Percentiles rank a stretch among this genome's conserved stretches.
phyloP scores from a whole-genome alignment of 139 green algal species.

The Microglena sp. region DNA sequence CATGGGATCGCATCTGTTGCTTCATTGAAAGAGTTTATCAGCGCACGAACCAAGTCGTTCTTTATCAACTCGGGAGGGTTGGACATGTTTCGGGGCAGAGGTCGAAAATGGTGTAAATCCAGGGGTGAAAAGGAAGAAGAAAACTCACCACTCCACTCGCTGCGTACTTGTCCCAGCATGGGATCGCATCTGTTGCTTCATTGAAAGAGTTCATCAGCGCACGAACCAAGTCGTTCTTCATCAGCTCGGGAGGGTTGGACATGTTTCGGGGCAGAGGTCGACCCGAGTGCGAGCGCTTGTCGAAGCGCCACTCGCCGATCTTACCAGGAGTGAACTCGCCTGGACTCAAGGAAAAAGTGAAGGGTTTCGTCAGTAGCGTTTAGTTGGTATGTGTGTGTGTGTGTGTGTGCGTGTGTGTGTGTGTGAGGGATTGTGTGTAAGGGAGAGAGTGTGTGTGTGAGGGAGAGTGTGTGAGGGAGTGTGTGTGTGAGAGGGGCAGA shows the following conservation, averaged over 20 bases:
- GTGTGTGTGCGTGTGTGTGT: too few relatives aligned
- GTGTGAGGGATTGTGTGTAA: too few relatives aligned
- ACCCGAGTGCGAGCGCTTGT: slow-evolving; percentile 79
- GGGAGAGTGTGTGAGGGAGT: too few relatives aligned
- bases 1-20: slow-evolving; percentile 50
- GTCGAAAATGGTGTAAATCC: too few relatives aligned
- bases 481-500: too few relatives aligned
- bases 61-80: slow-evolving; percentile 57
- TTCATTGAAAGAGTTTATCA: slow-evolving; percentile 56
- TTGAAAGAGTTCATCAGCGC: slow-evolving; percentile 50
- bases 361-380: too few relatives aligned
- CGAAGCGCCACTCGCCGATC: slow-evolving; percentile 85
- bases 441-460: too few relatives aligned
- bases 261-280: slow-evolving; percentile 57
- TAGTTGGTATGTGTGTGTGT: too few relatives aligned
- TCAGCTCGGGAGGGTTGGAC: slow-evolving; percentile 44
- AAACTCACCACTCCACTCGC: slow-evolving; percentile 41
- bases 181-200: slow-evolving; percentile 50
- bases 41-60: slow-evolving; percentile 65
- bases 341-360: neutral
- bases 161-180: slow-evolving; percentile 69
- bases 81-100: slow-evolving; percentile 53
- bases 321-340: slow-evolving; percentile 72
- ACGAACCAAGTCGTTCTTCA: slow-evolving; percentile 73
- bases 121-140: too few relatives aligned